Conservation (phyloP, 1,284 basidiomycete species). For the Peniophora sp. region DNA sequence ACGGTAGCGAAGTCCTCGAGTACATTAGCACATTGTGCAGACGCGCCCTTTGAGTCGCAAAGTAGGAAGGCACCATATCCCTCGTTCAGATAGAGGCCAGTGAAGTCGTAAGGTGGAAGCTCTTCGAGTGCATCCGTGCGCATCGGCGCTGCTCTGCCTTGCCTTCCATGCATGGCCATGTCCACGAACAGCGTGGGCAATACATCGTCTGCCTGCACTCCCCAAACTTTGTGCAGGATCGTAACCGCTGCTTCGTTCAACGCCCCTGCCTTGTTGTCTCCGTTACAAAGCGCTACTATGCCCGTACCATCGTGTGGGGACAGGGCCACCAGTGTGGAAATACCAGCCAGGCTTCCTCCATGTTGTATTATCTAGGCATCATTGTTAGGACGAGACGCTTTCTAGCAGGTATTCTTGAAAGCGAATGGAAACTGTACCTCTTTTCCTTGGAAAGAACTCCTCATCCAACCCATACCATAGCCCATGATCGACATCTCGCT, state of each 20-base stretch:
- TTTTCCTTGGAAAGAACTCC: slow-evolving; percentile 30
- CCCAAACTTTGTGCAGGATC: neutral
- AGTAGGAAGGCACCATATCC: slow-evolving; percentile 16
- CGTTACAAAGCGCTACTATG: slow-evolving; percentile 32
- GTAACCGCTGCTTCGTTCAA: slow-evolving; percentile 17
- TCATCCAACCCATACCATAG: slow-evolving; percentile 35
- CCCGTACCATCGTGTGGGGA: slow-evolving; percentile 26
- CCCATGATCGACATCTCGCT: slow-evolving; percentile 15
- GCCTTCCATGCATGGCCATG: neutral
- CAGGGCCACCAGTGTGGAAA: slow-evolving; percentile 26
- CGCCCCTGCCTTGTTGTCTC: slow-evolving; percentile 24
- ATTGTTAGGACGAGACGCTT: neutral
- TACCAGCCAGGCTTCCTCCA: slow-evolving; percentile 31
- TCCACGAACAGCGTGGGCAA: neutral
- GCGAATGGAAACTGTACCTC: slow-evolving; percentile 17
- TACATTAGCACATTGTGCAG: slow-evolving; percentile 10
- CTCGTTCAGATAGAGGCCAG: slow-evolving; percentile 13
- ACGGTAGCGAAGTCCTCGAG: slow-evolving; percentile 13
- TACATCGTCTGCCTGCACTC: neutral
- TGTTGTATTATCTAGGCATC: slow-evolving; percentile 25
- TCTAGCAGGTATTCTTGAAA: neutral
- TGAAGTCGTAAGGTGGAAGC: slow-evolving; percentile 11
- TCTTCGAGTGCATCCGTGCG: neutral
- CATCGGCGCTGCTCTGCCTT: neutral
- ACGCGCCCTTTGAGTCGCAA: slow-evolving; percentile 11